These are phyloP conservation scores for Pisolithus microcarpus DNA, from an alignment of 768 basidiomycete species.

Conservation along the genomic window DNA sequence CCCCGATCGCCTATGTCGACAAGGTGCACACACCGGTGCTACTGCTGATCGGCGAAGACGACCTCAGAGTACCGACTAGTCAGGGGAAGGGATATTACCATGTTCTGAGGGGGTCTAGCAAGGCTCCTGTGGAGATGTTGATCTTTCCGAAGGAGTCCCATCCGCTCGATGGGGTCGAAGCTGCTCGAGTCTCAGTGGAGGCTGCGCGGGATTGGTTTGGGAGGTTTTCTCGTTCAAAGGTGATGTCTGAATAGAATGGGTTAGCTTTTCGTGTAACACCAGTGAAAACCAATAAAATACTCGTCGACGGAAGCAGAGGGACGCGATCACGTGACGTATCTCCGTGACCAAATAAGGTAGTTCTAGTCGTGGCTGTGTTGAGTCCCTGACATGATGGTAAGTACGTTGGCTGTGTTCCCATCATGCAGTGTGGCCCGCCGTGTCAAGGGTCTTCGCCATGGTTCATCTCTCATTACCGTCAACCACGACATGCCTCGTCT, in stretches of 20 bases:
- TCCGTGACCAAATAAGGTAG: too few relatives aligned
- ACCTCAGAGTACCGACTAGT: constrained; percentile 54
- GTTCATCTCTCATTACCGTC: too few relatives aligned
- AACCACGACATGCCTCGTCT: too few relatives aligned
- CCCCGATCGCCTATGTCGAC: constrained; percentile 52
- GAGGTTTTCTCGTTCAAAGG: constrained; percentile 10
- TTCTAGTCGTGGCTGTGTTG: too few relatives aligned
- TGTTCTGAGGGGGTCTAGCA: constrained; percentile 42
- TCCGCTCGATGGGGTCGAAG: constrained; percentile 57
- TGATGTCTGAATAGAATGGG: neutral
- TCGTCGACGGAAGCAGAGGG: too few relatives aligned
- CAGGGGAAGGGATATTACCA: constrained; percentile 63
- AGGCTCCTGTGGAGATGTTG: constrained; percentile 47
- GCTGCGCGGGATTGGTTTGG: constrained; percentile 46
- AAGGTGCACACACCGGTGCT: constrained; percentile 47
- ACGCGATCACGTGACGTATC: too few relatives aligned
- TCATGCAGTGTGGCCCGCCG: too few relatives aligned
- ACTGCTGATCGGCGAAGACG: constrained; percentile 52
- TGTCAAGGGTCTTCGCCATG: too few relatives aligned
- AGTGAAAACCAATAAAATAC: too few relatives aligned
- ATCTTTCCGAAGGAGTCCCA: constrained; percentile 58
- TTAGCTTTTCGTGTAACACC: neutral
- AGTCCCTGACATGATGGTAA: too few relatives aligned
- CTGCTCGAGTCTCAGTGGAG: constrained; percentile 47
- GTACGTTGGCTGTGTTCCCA: too few relatives aligned